Conservation (phyloP, 2,329 filamentous ascomycete genomes). For the Talaromyces rugulosus region DNA sequence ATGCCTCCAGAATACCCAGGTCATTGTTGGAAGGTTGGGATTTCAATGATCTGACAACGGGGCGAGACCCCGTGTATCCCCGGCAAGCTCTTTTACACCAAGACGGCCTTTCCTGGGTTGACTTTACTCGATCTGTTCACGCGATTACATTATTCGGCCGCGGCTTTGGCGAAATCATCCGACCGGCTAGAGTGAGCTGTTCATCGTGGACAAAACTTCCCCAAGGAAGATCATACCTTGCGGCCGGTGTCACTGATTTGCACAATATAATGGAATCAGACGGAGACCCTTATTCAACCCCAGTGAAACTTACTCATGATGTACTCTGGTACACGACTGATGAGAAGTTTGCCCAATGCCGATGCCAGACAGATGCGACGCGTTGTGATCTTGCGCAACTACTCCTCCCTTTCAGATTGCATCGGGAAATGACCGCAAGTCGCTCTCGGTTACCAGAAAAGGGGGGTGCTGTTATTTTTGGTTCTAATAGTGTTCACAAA, state of each 20-base stretch:
- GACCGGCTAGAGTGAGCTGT: slow-evolving; percentile 19
- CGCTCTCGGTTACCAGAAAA: background rate
- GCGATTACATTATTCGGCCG: slow-evolving; percentile 23
- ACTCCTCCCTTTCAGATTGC: slow-evolving; percentile 10
- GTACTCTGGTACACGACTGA: slow-evolving; percentile 17
- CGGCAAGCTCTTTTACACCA: slow-evolving; percentile 15
- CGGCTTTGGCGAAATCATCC: slow-evolving; percentile 24
- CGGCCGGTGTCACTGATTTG: slow-evolving; percentile 22
- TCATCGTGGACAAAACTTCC: slow-evolving; percentile 24
- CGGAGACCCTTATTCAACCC: slow-evolving; percentile 17
- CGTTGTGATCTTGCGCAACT: slow-evolving; percentile 8
- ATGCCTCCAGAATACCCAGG: slow-evolving; percentile 10
- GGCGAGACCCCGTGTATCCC: slow-evolving; percentile 20
- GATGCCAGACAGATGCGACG: background rate
- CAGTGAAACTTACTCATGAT: slow-evolving; percentile 14
- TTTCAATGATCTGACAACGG: slow-evolving; percentile 20
- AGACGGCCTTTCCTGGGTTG: slow-evolving; percentile 25
- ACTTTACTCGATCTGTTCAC: slow-evolving; percentile 25
- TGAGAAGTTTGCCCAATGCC: background rate
- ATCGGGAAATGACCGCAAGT: background rate
- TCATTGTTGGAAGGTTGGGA: slow-evolving; percentile 27
- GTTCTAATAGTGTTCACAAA: slow-evolving; percentile 13
- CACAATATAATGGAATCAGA: slow-evolving; percentile 24
- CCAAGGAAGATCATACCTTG: slow-evolving; percentile 25
- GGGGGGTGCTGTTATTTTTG: slow-evolving; percentile 14